Conservation (phyloP, 1,284 basidiomycete genomes). For the Termitomyces sp. region DNA sequence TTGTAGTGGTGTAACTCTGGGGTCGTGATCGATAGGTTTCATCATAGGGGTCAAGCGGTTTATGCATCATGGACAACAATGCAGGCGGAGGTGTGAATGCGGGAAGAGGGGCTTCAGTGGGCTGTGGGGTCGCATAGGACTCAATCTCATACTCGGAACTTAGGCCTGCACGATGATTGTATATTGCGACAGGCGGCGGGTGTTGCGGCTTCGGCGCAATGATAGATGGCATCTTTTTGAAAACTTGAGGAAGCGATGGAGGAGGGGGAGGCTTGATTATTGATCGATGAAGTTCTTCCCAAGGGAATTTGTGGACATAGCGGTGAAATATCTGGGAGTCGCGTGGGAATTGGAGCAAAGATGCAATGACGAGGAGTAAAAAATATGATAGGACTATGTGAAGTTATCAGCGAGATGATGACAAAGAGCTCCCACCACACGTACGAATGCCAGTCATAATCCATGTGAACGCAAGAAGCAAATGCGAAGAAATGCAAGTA, state of each 20-base stretch:
- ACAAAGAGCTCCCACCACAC: slow-evolving; percentile 23
- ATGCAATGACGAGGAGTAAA: slow-evolving; percentile 26
- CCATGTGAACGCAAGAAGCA: slow-evolving; percentile 65
- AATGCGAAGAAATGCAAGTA: slow-evolving; percentile 50
- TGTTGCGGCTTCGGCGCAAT: slow-evolving; percentile 40
- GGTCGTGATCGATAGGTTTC: slow-evolving; percentile 6
- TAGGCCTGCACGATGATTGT: slow-evolving; percentile 33
- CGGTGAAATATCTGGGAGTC: slow-evolving; percentile 51
- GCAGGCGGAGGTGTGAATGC: slow-evolving; percentile 15
- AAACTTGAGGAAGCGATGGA: slow-evolving; percentile 27
- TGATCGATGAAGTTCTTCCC: slow-evolving; percentile 23
- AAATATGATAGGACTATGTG: slow-evolving; percentile 34
- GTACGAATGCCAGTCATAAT: slow-evolving; percentile 47
- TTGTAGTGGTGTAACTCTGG: slow-evolving; percentile 10
- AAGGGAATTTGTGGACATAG: slow-evolving; percentile 43
- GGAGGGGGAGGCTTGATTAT: slow-evolving; percentile 27
- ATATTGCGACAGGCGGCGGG: slow-evolving; percentile 27
- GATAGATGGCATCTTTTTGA: slow-evolving; percentile 29
- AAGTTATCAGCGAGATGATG: slow-evolving; percentile 1
- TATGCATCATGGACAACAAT: slow-evolving; percentile 10
- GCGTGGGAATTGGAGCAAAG: slow-evolving; percentile 26
- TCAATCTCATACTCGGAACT: slow-evolving; percentile 44
- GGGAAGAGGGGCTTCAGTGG: slow-evolving; percentile 18
- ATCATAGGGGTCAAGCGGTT: slow-evolving; percentile 8
- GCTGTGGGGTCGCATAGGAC: slow-evolving; percentile 30